A percentile compares a stretch with the other conserved stretches of the same genome.
Evolutionary conservation across 2,329 filamentous ascomycete species (phyloP).

Genomic region (Fonsecaea multimorphosa): DNA sequence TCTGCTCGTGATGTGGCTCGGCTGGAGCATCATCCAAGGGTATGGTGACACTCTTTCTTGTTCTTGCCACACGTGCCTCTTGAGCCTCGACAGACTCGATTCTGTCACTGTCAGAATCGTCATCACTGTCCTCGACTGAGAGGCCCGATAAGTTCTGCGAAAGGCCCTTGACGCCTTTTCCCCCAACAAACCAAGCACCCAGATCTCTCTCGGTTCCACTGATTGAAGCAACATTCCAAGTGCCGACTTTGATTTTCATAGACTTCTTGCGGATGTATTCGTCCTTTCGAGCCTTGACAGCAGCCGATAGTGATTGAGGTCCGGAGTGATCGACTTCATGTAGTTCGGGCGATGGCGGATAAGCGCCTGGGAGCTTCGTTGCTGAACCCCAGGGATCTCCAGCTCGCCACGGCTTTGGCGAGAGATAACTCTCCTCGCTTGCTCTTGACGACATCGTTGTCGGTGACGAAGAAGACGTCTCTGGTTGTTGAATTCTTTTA

Average conservation of each 20-base stretch:
- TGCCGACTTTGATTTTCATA: constrained; percentile 85
- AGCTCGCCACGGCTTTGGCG: constrained; percentile 34
- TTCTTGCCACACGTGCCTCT: constrained; percentile 54
- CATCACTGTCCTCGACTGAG: constrained; percentile 39
- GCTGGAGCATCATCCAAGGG: constrained; percentile 53
- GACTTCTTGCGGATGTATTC: constrained; percentile 79
- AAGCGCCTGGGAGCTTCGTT: constrained; percentile 58
- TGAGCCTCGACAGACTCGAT: constrained; percentile 55
- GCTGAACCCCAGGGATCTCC: constrained; percentile 34
- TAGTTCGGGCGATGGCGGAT: constrained; percentile 44
- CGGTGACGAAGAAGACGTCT: not conserved
- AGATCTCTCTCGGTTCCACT: constrained; percentile 87
- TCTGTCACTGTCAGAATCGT: constrained; percentile 39
- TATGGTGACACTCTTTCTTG: constrained; percentile 51
- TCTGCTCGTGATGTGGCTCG: constrained; percentile 64
- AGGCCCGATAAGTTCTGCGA: constrained; percentile 67
- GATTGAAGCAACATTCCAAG: constrained; percentile 91
- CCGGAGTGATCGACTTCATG: constrained; percentile 39
- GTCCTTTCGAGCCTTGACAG: constrained; percentile 71
- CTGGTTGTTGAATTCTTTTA: constrained; percentile 8
- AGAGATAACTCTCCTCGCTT: constrained; percentile 22
- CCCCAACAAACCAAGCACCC: constrained; percentile 83
- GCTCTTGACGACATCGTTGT: constrained; percentile 29
- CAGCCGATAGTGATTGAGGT: constrained; percentile 58
- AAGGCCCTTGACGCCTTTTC: constrained; percentile 74